Conservation (phyloP, 202 grass and related monocot species). For the Bolboschoenoplectus hybrid region DNA sequence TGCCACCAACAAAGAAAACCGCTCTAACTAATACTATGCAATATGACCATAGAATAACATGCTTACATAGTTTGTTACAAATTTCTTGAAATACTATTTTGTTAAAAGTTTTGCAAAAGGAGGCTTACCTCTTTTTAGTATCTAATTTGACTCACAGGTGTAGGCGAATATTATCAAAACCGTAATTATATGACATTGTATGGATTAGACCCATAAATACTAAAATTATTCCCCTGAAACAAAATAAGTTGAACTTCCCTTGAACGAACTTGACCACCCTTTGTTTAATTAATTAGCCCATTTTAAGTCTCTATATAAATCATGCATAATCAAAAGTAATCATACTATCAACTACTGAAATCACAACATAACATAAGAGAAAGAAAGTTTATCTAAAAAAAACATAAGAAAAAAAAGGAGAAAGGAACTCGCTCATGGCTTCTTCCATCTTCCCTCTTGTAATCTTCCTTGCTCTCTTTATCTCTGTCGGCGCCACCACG, state of each 20-base stretch:
- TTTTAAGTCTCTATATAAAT: not conserved
- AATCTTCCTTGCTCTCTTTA: not conserved
- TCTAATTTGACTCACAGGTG: not conserved
- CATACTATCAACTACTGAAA: not conserved
- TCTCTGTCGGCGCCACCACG: not conserved
- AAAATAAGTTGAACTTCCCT: conserved; percentile 20
- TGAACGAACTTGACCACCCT: not conserved
- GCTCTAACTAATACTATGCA: not conserved
- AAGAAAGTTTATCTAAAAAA: not conserved
- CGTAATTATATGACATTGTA: not conserved
- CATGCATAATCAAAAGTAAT: not conserved
- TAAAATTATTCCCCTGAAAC: not conserved
- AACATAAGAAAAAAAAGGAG: too few species aligned
- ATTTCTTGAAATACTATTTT: not conserved
- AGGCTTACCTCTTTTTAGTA: not conserved
- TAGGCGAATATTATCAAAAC: not conserved
- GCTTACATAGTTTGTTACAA: not conserved
- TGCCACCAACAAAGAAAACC: not conserved
- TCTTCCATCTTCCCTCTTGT: conserved; percentile 5
- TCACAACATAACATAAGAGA: conserved; percentile 4
- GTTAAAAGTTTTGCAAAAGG: not conserved
- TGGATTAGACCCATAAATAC: not conserved
- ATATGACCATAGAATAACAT: not conserved
- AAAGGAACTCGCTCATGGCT: not conserved
- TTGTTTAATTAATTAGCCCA: not conserved